Conservation (phyloP, 129 eudicot genomes). For the Calendula officinalis region DNA sequence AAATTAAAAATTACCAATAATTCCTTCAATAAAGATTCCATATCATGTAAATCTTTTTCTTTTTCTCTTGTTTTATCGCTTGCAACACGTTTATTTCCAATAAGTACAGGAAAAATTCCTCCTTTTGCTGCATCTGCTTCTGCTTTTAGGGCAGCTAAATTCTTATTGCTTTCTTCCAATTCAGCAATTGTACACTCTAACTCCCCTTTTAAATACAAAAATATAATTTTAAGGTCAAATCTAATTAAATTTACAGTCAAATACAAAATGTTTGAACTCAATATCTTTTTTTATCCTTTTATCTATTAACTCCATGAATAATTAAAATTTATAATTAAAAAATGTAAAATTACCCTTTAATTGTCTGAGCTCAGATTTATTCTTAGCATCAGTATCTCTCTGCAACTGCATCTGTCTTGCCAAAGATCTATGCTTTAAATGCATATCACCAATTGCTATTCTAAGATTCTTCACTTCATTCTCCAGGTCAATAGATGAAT, state of each 20-base stretch:
- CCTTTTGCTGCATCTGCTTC: slow-evolving; percentile 72
- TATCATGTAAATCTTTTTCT: slow-evolving; percentile 75
- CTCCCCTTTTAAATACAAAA: slow-evolving; percentile 52
- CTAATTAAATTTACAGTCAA: not conserved
- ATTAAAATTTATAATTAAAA: not conserved
- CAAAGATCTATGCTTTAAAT: slow-evolving; percentile 70
- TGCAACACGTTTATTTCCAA: slow-evolving; percentile 61
- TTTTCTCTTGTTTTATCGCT: slow-evolving; percentile 63
- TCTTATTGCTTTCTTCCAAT: slow-evolving; percentile 73
- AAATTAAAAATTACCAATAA: slow-evolving; percentile 45
- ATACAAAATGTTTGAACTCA: not conserved
- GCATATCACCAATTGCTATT: slow-evolving; percentile 55
- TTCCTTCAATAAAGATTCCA: slow-evolving; percentile 81
- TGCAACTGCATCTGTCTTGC: slow-evolving; percentile 62
- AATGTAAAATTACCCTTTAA: slow-evolving; percentile 52
- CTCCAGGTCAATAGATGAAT: slow-evolving; percentile 47
- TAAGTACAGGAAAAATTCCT: slow-evolving; percentile 63
- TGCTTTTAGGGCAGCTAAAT: slow-evolving; percentile 65
- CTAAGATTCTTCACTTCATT: slow-evolving; percentile 60
- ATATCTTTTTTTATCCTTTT: not conserved
- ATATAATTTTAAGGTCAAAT: slow-evolving; percentile 4
- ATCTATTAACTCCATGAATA: not conserved
- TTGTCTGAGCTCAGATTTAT: slow-evolving; percentile 63
- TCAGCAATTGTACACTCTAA: slow-evolving; percentile 64
- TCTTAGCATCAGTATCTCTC: slow-evolving; percentile 68